Base-by-base conservation (phyloP, 1,284 basidiomycete species). In the Papiliotrema fonsecae region DNA sequence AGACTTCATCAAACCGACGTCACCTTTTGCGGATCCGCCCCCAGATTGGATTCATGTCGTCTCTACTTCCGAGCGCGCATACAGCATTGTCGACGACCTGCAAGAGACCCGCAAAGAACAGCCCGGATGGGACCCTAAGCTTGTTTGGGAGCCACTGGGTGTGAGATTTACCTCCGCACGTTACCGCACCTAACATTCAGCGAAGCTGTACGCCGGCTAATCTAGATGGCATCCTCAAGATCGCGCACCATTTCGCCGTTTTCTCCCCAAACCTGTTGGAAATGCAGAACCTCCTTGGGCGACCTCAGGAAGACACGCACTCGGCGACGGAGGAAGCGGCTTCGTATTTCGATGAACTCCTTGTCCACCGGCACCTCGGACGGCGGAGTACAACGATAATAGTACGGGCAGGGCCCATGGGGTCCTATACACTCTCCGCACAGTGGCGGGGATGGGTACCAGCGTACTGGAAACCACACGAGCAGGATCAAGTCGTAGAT, bases 91-190 rank as follows among this genome's bases (percentile, higher is more conserved):
- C 56, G 76, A 79, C 42, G 83, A 91, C 65, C 77, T 85, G 7
- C 67, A 76, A 11, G 64, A 74, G 28, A 70, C 83, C 14, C 18
- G 44, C 1, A 11, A n/a, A 4, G 16, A 50, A 18, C 52, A 47
- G 2, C 44, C 50, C 19, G 77, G 63, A n/a, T 87, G 86, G 86
- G 64, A 72, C 16, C 82, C 85, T 2, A 74, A 76, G 31, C 78
- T 84, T 11, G 81, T 92, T 26, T 94, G 85, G 69, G 90, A 94
- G 69, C 91, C 90, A 2, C 85, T 92, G 62, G 52, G 52, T 16
- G 57, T 63, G 46, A 53, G 56, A 47, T 6, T 32, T 4, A 18
- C 36, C n/a, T n/a, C n/a, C n/a, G n/a, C n/a, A n/a, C 30, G 24
- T 35, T 45, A n/a, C 43, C 42, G 24, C 6, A 24, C 2, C 18